phyloP scores from a whole-genome alignment of 495 filamentous ascomycete genomes.

The Paragyromitra xinjiangensis region DNA sequence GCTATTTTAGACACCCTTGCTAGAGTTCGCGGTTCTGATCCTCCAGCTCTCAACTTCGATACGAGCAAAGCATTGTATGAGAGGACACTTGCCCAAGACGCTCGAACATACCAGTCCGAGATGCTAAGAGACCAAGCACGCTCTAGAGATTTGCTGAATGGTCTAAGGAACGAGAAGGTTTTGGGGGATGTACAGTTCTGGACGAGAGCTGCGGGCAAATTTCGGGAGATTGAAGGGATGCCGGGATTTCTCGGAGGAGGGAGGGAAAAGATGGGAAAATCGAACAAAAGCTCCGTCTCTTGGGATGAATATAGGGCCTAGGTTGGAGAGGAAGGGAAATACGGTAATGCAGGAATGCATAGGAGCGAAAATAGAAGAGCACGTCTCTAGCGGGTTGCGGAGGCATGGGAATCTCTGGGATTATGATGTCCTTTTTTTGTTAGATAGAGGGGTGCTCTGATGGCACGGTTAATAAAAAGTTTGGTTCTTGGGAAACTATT shows the following conservation, averaged over 20 bases:
- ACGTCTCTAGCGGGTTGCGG: background rate
- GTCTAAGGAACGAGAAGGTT: background rate
- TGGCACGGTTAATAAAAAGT: background rate
- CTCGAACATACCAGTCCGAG: background rate
- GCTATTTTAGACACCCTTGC: constrained; percentile 22
- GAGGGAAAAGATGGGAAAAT: background rate
- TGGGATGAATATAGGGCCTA: background rate
- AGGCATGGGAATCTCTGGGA: background rate
- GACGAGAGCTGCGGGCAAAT: constrained; percentile 7
- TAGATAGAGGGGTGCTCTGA: background rate
- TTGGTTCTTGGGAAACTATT: background rate
- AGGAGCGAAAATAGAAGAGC: background rate
- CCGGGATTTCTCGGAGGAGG: background rate
- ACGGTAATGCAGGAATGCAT: background rate
- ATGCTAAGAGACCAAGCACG: constrained; percentile 21
- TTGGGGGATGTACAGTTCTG: constrained; percentile 36
- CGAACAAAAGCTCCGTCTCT: background rate
- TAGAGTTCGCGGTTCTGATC: background rate
- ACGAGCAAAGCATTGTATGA: constrained; percentile 22
- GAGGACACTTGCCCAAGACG: constrained; percentile 14
- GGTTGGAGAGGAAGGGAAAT: background rate
- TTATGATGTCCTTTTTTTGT: background rate
- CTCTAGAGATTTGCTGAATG: constrained; percentile 14
- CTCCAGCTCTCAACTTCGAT: constrained; percentile 6
- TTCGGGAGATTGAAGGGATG: constrained; percentile 22